Evolutionary conservation across 352 stramenopile species (phyloP).

Genomic region (Phytophthora rubi): DNA sequence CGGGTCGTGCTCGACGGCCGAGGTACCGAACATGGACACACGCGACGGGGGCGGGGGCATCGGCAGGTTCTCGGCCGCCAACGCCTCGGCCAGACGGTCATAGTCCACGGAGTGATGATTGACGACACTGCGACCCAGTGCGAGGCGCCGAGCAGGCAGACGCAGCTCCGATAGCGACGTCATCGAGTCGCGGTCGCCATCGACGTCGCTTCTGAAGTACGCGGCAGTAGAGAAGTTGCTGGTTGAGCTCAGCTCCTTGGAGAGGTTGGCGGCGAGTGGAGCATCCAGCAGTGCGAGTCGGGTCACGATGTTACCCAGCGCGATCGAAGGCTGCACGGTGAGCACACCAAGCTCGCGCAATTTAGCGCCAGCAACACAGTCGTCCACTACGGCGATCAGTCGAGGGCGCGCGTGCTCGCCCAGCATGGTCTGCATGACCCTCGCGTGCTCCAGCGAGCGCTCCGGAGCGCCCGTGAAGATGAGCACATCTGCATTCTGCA

Average conservation of each 20-base stretch:
- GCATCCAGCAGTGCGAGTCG: conserved; percentile 59
- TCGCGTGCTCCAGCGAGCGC: conserved; percentile 55
- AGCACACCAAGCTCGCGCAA: conserved; percentile 66
- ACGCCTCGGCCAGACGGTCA: conserved; percentile 46
- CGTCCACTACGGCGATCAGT: conserved; percentile 58
- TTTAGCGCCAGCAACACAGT: conserved; percentile 45
- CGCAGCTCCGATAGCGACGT: conserved; percentile 56
- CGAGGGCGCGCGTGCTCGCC: conserved; percentile 46
- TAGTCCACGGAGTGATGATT: conserved; percentile 74
- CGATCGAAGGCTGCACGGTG: conserved; percentile 69
- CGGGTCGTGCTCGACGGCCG: conserved; percentile 56
- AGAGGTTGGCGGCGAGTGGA: conserved; percentile 43
- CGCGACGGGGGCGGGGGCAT: conserved; percentile 57
- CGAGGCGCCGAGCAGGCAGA: conserved; percentile 39
- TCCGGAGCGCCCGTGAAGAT: conserved; percentile 64
- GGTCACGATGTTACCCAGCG: conserved; percentile 68
- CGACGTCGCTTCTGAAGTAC: conserved; percentile 48
- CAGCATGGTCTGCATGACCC: conserved; percentile 55
- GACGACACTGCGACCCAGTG: conserved; percentile 60
- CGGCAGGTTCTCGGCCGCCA: conserved; percentile 47
- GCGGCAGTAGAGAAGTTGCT: conserved; percentile 51
- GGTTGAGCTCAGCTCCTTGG: conserved; percentile 48
- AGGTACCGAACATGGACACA: conserved; percentile 74
- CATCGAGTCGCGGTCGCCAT: conserved; percentile 45
- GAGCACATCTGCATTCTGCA: conserved; percentile 57